These are phyloP conservation scores for Fraxinus angustifolia DNA, from an alignment of 305 asterid genomes.

Conservation along the genomic window DNA sequence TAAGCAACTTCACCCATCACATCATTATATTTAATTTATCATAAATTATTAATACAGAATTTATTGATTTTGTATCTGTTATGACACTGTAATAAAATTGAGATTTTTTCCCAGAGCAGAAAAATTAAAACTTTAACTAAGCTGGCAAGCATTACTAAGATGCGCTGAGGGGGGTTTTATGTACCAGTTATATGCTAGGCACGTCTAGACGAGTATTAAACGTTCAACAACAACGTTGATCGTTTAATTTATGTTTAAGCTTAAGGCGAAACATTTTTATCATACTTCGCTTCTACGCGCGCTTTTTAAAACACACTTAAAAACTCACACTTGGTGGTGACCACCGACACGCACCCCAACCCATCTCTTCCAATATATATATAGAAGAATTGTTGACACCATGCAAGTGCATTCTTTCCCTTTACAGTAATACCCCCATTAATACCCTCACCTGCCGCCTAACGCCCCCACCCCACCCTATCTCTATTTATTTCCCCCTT, in stretches of 20 bases:
- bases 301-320: too few relatives aligned
- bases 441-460: constrained; percentile 24
- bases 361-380: background rate
- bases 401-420: background rate
- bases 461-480: background rate
- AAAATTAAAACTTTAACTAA: background rate
- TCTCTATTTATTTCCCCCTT: background rate
- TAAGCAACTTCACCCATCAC: background rate
- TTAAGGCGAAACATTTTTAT: too few relatives aligned
- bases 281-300: too few relatives aligned
- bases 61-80: too few relatives aligned
- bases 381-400: constrained; percentile 4
- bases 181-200: too few relatives aligned
- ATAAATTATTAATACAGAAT: too few relatives aligned
- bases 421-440: constrained; percentile 1
- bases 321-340: too few relatives aligned
- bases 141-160: constrained; percentile 14
- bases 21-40: too few relatives aligned
- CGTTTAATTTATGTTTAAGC: too few relatives aligned
- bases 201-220: too few relatives aligned
- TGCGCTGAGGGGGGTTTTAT: background rate
- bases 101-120: background rate
- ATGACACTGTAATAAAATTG: background rate
- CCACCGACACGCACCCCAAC: background rate
- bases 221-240: too few relatives aligned